phyloP scores from a whole-genome alignment of 805 yeast genomes.

The Cyberlindnera americana region DNA sequence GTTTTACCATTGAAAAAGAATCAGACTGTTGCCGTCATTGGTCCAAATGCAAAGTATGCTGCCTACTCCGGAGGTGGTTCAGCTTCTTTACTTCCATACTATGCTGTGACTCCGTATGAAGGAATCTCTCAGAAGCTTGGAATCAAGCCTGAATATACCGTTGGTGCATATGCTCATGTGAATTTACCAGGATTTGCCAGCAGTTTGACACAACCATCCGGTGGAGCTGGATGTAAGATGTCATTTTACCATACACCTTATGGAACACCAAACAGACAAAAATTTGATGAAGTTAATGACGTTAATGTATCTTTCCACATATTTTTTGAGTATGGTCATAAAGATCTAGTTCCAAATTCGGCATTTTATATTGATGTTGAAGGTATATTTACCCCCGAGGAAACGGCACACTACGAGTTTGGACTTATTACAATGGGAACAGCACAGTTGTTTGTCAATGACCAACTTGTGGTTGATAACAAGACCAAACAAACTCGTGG shows the following conservation, averaged over 20 bases:
- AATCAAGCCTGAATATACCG: conserved; percentile 26
- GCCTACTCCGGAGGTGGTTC: conserved; percentile 62
- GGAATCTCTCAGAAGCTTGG: conserved; percentile 36
- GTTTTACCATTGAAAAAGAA: conserved; percentile 45
- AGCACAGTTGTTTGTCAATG: conserved; percentile 52
- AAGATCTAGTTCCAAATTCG: conserved; percentile 13
- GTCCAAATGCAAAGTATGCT: conserved; percentile 52
- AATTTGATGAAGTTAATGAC: conserved; percentile 28
- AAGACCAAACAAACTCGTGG: conserved; percentile 49
- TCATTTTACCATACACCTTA: conserved; percentile 27
- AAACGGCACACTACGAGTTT: conserved; percentile 45
- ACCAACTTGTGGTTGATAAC: conserved; percentile 51
- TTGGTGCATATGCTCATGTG: conserved; percentile 36
- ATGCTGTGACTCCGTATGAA: conserved; percentile 46
- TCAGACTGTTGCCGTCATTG: conserved; percentile 50
- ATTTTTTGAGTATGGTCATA: conserved; percentile 30
- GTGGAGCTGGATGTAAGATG: conserved; percentile 26
- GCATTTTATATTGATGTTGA: conserved; percentile 45
- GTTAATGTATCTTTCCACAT: conserved; percentile 24
- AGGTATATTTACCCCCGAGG: conserved; percentile 45
- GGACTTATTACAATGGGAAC: conserved; percentile 54
- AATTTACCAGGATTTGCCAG: conserved; percentile 33
- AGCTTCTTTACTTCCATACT: conserved; percentile 47
- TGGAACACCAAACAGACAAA: conserved; percentile 22
- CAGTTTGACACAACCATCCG: conserved; percentile 25